Base-by-base conservation (phyloP, 495 filamentous ascomycete genomes). In the Aspergillus sparsus region DNA sequence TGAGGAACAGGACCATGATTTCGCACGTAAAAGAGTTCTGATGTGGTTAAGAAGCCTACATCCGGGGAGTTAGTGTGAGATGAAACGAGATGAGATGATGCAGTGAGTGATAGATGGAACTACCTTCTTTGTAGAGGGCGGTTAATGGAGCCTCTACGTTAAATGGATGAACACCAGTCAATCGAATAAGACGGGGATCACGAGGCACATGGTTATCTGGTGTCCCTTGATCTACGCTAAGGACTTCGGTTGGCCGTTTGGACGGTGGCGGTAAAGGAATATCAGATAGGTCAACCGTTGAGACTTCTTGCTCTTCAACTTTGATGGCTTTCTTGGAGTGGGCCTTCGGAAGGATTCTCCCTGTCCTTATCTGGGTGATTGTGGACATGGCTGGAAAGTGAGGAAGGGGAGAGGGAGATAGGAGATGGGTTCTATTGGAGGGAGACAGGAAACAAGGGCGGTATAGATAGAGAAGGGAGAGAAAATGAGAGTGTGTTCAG, bases 11-110 rank as follows among this genome's bases (percentile, higher is more conserved):
- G 80, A 8, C 93, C 93, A 80, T 98, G 93, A 57, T 97, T 98
- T 61, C 93, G 77, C n/a, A 98, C 93, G 71, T 94, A 98, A 76
- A 96, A 95, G 2, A 98, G 77, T 62, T 97, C 90, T n/a, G 91
- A 88, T 21, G 87, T 88, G 5, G 93, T 98, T 39, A 98, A 77
- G 70, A 97, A 98, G 5, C 87, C 87, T 81, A 27, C 3, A 27
- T 27, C 21, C 1, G 21, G 21, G 21, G 21, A 27, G 55, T 31
- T 16, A 7, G 10, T 21, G 13, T 44, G 56, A 55, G 16, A 59
- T 27, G 21, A 27, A 3, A 27, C 21, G 3, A 27, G 21, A 27
- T 3, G 3, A 27, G 21, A 27, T 3, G 3, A 27, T 27, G 21
- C 3, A 27, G 21, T 27, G 21, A 27, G 21, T 27, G 21, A 27